These are phyloP conservation scores for Cubamyces sp. DNA, from an alignment of 768 basidiomycete genomes.

Conservation along the genomic window DNA sequence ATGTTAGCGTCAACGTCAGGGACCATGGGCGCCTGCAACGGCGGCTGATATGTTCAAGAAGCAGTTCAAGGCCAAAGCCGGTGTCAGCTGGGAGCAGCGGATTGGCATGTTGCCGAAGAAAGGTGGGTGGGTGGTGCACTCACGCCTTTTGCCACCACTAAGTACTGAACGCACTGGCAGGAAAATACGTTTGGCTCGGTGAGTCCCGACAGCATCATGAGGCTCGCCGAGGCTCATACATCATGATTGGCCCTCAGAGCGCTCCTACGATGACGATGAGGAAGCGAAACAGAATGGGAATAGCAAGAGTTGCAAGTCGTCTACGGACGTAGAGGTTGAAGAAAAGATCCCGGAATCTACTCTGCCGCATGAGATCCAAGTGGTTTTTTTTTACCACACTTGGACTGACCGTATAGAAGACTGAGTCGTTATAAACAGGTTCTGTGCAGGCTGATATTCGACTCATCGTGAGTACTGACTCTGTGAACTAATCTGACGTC, in stretches of 20 bases:
- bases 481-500: slow-evolving; percentile 7
- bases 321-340: slow-evolving; percentile 39
- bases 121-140: slow-evolving; percentile 38
- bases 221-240: slow-evolving; percentile 5
- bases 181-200: slow-evolving; percentile 66
- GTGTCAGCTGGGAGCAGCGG: slow-evolving; percentile 51
- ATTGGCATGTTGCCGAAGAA: slow-evolving; percentile 54
- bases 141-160: background rate
- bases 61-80: slow-evolving; percentile 61
- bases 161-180: slow-evolving; percentile 33
- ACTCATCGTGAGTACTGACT: slow-evolving; percentile 44
- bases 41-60: slow-evolving; percentile 61
- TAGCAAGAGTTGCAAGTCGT: slow-evolving; percentile 29
- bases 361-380: slow-evolving; percentile 51
- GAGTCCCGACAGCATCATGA: slow-evolving; percentile 10
- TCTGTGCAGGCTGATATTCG: slow-evolving; percentile 57
- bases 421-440: slow-evolving; percentile 34
- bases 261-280: slow-evolving; percentile 40
- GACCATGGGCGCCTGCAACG: slow-evolving; percentile 44
- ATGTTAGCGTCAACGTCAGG: too few species aligned
- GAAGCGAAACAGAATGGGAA: slow-evolving; percentile 27
- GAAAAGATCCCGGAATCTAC: slow-evolving; percentile 49
- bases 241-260: background rate
- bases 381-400: slow-evolving; percentile 20
- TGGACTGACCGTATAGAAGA: too few species aligned